Evolutionary conservation across 2,329 filamentous ascomycete genomes (phyloP).

Genomic region (Saccharata proteae): DNA sequence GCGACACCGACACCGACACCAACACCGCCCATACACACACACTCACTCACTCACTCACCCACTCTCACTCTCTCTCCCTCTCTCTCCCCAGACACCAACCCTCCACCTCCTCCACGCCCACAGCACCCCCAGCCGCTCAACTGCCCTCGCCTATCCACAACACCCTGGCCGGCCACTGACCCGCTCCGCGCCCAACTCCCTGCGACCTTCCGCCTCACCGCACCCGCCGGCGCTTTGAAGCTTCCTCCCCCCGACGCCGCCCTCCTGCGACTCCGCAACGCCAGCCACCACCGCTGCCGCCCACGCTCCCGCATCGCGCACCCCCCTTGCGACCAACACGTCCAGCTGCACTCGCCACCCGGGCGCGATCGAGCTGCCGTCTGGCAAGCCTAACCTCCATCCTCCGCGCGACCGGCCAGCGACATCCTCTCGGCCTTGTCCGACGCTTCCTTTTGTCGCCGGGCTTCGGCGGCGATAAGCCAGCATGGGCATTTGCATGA

Average conservation of each 20-base stretch:
- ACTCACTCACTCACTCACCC: not conserved
- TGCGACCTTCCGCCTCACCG: too few relatives aligned
- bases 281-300: constrained; percentile 6
- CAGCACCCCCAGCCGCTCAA: constrained; percentile 1
- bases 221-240: too few relatives aligned
- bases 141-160: constrained; percentile 7
- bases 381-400: constrained; percentile 2
- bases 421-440: constrained; percentile 3
- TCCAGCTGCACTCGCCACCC: not conserved
- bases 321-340: constrained; percentile 4
- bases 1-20: constrained; percentile 8
- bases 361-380: not conserved
- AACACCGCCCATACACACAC: constrained; percentile 7
- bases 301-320: constrained; percentile 4
- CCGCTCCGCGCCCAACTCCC: constrained; percentile 3
- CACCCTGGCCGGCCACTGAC: not conserved
- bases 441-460: constrained; percentile 5
- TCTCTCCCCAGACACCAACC: constrained; percentile 3
- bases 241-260: constrained; percentile 9
- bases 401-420: not conserved
- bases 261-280: constrained; percentile 8
- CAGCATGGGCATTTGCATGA: constrained; percentile 90
- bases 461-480: constrained; percentile 9
- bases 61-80: constrained; percentile 4
- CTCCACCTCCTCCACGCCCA: constrained; percentile 2